Base-by-base conservation (phyloP, 805 yeast genomes). In the Metschnikowia picachoensis region DNA sequence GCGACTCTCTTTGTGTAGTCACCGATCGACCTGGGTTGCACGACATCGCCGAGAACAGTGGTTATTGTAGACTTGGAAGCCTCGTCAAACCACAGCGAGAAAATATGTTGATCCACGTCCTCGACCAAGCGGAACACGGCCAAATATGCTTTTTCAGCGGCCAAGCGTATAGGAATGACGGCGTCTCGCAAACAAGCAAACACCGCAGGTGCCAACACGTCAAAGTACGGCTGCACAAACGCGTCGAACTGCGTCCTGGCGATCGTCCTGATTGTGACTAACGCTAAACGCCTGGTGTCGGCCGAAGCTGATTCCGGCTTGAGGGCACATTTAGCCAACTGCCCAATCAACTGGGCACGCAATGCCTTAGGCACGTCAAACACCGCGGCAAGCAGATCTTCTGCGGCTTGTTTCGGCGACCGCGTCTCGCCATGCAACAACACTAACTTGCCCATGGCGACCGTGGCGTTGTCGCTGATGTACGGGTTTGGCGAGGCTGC, bases 1-100 rank as follows among this genome's bases (percentile, higher is more conserved):
- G 86, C 97, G 28, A 92, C 96, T 66, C 99, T 81, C 69, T 81
- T 86, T 2, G 95, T 85, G 65, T 88, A 92, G 59, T 92, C 99
- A 20, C 85, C 80, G 52, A 92, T 76, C 0, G 96, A 86, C 65
- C 98, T 79, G 33, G 80, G 60, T 57, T 75, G 85, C 31, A 86
- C 59, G 0, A 51, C 46, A 2, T 72, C 58, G n/a, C 80, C 80
- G 8, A 74, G 71, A 10, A 69, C 72, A 8, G 74, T 68, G 28
- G 70, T 63, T 10, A 70, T 62, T 10, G 74, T 55, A 3, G 70
- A 58, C 46, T 46, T 20, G 60, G 66, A 9, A 57, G 67, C 46
- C 72, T 64, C 60, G 2, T 61, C 68, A 46, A 86, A 77, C 97
- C 97, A 92, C 10, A 58, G 57, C 44, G 76, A 77, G 68, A 87